Evolutionary conservation across 2,329 filamentous ascomycete species (phyloP).

Genomic region (Colletotrichum cordylinicola): DNA sequence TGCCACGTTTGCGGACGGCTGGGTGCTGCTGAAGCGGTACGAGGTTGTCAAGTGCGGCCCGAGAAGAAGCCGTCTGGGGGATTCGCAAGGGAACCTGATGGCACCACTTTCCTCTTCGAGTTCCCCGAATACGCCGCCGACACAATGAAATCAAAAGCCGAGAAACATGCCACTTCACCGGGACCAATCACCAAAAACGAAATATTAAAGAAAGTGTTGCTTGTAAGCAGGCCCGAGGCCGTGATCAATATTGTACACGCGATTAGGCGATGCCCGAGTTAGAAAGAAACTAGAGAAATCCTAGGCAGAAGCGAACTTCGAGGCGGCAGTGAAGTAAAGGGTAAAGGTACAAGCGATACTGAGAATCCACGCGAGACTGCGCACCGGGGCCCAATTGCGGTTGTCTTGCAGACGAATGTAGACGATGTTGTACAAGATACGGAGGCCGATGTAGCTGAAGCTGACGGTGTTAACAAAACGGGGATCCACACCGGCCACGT

Average conservation of each 20-base stretch:
- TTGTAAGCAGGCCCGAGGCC: background rate
- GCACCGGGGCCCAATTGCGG: slow-evolving; percentile 37
- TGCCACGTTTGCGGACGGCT: background rate
- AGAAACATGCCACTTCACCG: background rate
- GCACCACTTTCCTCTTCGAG: background rate
- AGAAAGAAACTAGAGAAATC: background rate
- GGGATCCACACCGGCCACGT: slow-evolving; percentile 43
- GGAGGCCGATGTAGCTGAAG: slow-evolving; percentile 43
- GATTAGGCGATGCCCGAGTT: background rate
- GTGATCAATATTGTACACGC: background rate
- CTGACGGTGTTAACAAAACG: slow-evolving; percentile 44
- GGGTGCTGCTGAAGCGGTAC: background rate
- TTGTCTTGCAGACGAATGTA: slow-evolving; percentile 51
- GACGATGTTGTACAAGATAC: slow-evolving; percentile 44
- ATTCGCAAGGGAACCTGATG: background rate
- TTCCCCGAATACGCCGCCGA: background rate
- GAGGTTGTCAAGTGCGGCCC: background rate
- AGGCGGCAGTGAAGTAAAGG: slow-evolving; percentile 49
- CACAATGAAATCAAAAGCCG: background rate
- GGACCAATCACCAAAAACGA: background rate
- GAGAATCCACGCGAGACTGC: slow-evolving; percentile 42
- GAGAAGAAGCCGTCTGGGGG: background rate
- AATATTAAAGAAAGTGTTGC: background rate
- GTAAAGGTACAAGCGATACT: slow-evolving; percentile 37
- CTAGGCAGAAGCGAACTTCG: slow-evolving; percentile 23